Conservation (phyloP, 768 basidiomycete species). For the Kwoniella mangroviensis region DNA sequence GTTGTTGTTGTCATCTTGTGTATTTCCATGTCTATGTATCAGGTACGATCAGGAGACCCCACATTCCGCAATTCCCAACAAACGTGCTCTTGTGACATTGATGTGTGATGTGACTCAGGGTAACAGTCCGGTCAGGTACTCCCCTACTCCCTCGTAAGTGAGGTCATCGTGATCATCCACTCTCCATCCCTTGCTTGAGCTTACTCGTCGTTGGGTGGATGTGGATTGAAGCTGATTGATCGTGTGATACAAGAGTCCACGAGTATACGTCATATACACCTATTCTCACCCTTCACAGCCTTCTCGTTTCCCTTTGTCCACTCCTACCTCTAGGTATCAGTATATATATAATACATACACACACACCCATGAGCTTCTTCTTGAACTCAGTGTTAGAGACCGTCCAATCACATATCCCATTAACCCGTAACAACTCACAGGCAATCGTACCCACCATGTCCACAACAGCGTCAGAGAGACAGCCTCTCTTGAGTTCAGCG, state of each 20-base stretch:
- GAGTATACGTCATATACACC: constrained; percentile 2
- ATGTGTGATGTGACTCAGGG: neutral
- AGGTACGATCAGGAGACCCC: neutral
- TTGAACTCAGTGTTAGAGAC: constrained; percentile 18
- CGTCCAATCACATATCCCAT: constrained; percentile 21
- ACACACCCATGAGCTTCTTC: constrained; percentile 18
- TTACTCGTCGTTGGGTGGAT: neutral
- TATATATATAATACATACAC: neutral
- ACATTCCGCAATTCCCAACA: constrained; percentile 6
- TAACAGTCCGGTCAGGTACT: constrained; percentile 11
- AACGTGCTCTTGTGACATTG: constrained; percentile 3
- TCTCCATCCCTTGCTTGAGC: too few species aligned
- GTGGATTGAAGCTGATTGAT: too few species aligned
- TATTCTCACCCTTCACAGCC: neutral
- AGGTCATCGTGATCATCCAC: constrained; percentile 4
- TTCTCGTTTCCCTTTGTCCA: neutral
- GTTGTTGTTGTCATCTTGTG: neutral
- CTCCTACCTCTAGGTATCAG: neutral
- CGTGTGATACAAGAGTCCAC: neutral
- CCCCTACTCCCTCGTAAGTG: neutral
- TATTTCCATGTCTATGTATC: neutral
- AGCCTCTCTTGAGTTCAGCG: constrained; percentile 32
- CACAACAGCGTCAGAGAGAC: constrained; percentile 20
- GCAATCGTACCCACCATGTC: neutral
- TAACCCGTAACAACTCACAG: constrained; percentile 13